Evolutionary conservation across 345 rosid genomes (phyloP).

Genomic region (Cardamine occulta): DNA sequence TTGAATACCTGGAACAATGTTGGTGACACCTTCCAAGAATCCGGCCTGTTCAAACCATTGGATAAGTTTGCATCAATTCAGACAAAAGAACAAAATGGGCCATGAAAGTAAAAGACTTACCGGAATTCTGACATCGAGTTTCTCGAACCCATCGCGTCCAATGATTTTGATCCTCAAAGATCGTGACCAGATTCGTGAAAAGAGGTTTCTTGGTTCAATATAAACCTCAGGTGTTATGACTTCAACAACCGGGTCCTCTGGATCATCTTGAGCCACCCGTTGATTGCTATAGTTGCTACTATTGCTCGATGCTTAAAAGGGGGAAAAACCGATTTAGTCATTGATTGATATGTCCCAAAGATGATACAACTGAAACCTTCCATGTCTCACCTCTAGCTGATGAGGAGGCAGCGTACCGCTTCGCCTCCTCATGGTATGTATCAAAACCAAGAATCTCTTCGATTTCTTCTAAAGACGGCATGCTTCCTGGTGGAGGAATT

Average conservation of each 20-base stretch:
- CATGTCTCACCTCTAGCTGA: constrained; percentile 56
- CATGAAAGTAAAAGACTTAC: constrained; percentile 52
- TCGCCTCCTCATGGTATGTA: constrained; percentile 76
- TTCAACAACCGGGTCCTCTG: constrained; percentile 73
- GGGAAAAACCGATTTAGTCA: constrained; percentile 9
- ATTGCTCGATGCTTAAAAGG: constrained; percentile 46
- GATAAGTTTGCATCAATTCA: constrained; percentile 11
- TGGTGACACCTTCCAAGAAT: constrained; percentile 82
- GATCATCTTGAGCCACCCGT: constrained; percentile 56
- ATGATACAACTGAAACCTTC: constrained; percentile 3
- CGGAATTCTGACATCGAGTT: constrained; percentile 84
- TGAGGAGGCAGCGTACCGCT: constrained; percentile 56
- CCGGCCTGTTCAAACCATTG: constrained; percentile 65
- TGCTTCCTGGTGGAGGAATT: constrained; percentile 91
- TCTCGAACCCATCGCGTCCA: constrained; percentile 85
- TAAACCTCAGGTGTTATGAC: constrained; percentile 79
- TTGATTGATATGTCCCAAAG: constrained; percentile 34
- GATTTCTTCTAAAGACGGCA: constrained; percentile 80
- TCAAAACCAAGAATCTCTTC: constrained; percentile 78
- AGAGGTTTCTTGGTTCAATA: constrained; percentile 62
- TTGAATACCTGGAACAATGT: constrained; percentile 83
- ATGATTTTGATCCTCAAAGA: constrained; percentile 78
- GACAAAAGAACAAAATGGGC: not conserved
- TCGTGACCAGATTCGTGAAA: constrained; percentile 84
- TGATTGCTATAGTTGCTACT: constrained; percentile 52